A percentile compares a stretch with the other conserved stretches of the same genome.
Evolutionary conservation across 176 grass and related monocot species (phyloP).

Genomic region (Zoysia japonica): DNA sequence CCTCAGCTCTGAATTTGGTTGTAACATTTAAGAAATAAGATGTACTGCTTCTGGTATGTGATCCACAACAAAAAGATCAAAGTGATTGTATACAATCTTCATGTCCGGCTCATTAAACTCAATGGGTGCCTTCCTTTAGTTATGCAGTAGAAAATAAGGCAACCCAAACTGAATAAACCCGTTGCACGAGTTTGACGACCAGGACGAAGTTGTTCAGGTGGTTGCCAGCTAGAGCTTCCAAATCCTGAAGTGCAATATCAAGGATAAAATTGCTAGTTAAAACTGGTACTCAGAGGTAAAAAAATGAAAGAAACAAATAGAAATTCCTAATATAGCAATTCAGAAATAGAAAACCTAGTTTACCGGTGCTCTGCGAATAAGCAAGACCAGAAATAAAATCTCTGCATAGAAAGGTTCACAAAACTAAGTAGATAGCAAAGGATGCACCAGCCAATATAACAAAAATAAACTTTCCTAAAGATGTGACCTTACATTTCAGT

Average conservation of each 20-base stretch:
- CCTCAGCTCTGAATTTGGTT: constrained; percentile 56
- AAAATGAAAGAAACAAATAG: neutral
- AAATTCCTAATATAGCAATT: constrained; percentile 8
- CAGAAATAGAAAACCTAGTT: constrained; percentile 5
- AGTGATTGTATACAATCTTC: constrained; percentile 74
- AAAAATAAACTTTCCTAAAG: too few species aligned
- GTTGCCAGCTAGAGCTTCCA: constrained; percentile 98
- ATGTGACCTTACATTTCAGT: too few species aligned
- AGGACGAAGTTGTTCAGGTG: constrained; percentile 79
- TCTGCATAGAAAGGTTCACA: constrained; percentile 53
- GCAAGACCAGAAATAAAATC: constrained; percentile 84
- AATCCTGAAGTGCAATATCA: constrained; percentile 49
- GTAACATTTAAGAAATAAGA: constrained; percentile 77
- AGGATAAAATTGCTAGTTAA: constrained; percentile 22
- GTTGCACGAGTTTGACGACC: constrained; percentile 83
- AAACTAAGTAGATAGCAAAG: neutral
- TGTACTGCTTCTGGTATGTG: constrained; percentile 92
- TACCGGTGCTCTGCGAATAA: constrained; percentile 89
- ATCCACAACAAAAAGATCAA: constrained; percentile 89
- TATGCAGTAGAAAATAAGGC: constrained; percentile 93
- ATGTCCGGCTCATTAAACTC: constrained; percentile 84
- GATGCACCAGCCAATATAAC: too few species aligned
- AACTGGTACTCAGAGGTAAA: neutral
- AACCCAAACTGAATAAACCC: constrained; percentile 95
- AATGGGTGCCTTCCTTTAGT: constrained; percentile 87